A percentile compares a stretch with the other conserved stretches of the same genome.
Evolutionary conservation across 2,329 filamentous ascomycete genomes (phyloP).

Genomic region (Cercospora zeina): DNA sequence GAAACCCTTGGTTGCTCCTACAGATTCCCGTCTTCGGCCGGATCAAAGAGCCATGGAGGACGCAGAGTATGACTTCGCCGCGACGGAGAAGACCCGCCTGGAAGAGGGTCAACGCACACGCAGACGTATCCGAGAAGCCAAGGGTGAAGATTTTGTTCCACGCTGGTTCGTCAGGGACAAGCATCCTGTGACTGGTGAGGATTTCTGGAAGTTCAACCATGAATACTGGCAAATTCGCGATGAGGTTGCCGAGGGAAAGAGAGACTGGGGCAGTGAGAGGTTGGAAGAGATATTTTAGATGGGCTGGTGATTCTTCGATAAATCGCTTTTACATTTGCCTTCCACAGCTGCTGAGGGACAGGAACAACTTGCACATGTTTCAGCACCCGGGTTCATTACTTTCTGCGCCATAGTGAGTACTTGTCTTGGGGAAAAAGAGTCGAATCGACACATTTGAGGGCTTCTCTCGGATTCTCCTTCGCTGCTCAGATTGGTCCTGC

Average conservation of each 20-base stretch:
- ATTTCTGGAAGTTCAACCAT: conserved; percentile 85
- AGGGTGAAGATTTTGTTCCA: conserved; percentile 77
- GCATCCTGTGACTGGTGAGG: conserved; percentile 79
- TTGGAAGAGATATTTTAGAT: conserved; percentile 72
- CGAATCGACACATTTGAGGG: background rate
- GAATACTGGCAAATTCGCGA: conserved; percentile 82
- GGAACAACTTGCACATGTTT: background rate
- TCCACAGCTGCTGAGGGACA: background rate
- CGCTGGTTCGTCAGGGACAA: conserved; percentile 77
- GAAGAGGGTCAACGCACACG: conserved; percentile 87
- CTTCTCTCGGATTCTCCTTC: background rate
- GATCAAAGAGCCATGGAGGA: conserved; percentile 99
- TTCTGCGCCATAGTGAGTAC: background rate
- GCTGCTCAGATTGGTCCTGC: background rate
- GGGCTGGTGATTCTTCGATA: no score
- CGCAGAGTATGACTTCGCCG: conserved; percentile 92
- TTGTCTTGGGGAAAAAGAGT: background rate
- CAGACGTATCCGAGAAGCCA: conserved; percentile 69
- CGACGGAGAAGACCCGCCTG: conserved; percentile 87
- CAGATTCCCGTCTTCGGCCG: conserved; percentile 86
- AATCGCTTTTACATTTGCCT: background rate
- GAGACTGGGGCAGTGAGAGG: conserved; percentile 61
- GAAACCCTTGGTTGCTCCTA: conserved; percentile 75
- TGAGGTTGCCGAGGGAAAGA: conserved; percentile 62
- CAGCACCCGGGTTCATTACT: background rate